Base-by-base conservation (phyloP, 306 rosid species). In the Prunus dulcis region DNA sequence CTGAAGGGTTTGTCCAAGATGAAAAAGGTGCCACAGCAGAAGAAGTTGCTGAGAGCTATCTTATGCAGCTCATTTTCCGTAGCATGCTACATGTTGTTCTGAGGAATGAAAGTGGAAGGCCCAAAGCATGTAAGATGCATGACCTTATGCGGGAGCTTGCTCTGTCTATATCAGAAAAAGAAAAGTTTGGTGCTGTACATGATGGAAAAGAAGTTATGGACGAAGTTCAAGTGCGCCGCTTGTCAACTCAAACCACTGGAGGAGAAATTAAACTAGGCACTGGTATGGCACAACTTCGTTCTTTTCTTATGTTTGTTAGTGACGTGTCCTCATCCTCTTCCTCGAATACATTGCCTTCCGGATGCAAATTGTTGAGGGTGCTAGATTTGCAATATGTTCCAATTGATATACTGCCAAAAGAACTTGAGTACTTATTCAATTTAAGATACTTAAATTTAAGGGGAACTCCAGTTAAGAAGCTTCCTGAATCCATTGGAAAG, bases 91-190 rank as follows among this genome's bases (percentile, higher is more conserved):
- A 64, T 2, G 77, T 71, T 19, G 65, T 61, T 18, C 9, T 2
- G 13, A 10, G 43, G 5, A 9, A 12, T 58, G 15, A 1, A 23
- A 58, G 30, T 3, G 17, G 5, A 23, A 58, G 64, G 10, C 64
- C 57, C 2, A 52, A 63, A 12, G 15, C 41, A 14, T 79, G 78
- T 56, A 79, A 72, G 61, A 64, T 79, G 82, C 82, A 79, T 28
- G 78, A 79, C 41, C 78, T 80, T 34, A 34, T 74, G 65, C 17
- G 79, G n/a, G 79, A 79, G 56, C 67, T 79, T 73, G 71, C 83
- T 20, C 51, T 67, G 5, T 45, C 65, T 0, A 57, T 2, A 1
- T 74, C 70, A n/a, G 74, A 73, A 47, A 73, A 18, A 28, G 83
- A 73, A 20, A 80, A 63, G 3, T 27, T 74, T 2, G 49, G 75